phyloP scores from a whole-genome alignment of 73 alveolate species.

The Tetrahymena malaccensis region DNA sequence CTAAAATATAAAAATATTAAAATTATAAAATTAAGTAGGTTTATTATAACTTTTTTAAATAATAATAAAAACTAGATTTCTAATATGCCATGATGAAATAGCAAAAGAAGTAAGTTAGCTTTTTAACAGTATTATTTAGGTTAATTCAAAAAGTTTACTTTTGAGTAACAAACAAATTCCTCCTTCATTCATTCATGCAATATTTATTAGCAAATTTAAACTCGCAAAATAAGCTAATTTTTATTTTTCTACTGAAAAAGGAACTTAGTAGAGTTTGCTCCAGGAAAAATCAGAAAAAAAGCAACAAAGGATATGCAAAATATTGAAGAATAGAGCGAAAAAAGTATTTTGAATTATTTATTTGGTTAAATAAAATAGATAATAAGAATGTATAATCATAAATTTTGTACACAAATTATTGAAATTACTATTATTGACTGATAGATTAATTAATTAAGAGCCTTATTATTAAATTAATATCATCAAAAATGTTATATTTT shows the following conservation, averaged over 20 bases:
- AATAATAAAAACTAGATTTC: neutral
- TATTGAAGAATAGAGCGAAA: neutral
- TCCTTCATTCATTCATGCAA: no score
- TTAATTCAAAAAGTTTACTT: no score
- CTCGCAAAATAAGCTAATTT: neutral
- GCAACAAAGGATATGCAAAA: neutral
- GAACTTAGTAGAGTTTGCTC: neutral
- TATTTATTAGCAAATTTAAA: neutral
- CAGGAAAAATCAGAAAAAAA: neutral
- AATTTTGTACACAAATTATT: neutral
- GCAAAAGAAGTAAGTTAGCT: neutral
- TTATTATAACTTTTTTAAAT: neutral
- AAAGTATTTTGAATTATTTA: neutral
- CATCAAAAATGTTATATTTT: neutral
- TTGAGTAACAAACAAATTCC: neutral
- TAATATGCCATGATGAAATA: neutral
- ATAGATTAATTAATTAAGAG: neutral
- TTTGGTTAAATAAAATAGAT: neutral
- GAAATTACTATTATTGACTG: neutral
- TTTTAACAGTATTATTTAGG: neutral
- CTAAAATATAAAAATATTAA: no score
- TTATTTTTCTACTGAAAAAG: neutral
- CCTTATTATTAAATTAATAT: neutral
- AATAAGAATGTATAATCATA: neutral
- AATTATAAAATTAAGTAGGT: neutral